phyloP scores from a whole-genome alignment of 257 asterid species.

The Solanum piurae region DNA sequence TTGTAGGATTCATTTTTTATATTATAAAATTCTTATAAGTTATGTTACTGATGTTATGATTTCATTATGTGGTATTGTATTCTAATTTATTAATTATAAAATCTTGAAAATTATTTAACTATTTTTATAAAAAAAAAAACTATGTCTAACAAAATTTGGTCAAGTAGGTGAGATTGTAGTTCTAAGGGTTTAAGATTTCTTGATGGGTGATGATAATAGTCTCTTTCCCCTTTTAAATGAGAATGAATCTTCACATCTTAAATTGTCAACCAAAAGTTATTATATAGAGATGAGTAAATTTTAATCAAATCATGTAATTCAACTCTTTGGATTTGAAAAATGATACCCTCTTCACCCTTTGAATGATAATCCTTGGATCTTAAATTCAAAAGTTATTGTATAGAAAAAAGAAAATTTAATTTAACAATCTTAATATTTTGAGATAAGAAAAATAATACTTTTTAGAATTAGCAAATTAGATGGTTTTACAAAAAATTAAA shows the following conservation, averaged over 20 bases:
- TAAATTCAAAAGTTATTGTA: not conserved
- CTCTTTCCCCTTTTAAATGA: not conserved
- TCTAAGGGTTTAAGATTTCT: not conserved
- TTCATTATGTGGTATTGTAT: not conserved
- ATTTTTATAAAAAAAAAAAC: not conserved
- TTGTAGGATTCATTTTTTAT: not conserved
- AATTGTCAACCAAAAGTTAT: not conserved
- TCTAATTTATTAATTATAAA: not conserved
- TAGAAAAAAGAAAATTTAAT: no score
- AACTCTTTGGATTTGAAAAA: not conserved
- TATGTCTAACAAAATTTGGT: not conserved
- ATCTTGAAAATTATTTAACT: not conserved
- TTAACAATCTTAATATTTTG: not conserved
- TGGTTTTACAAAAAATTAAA: not conserved
- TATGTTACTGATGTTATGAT: not conserved
- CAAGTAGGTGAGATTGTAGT: not conserved
- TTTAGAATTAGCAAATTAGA: not conserved
- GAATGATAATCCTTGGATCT: not conserved
- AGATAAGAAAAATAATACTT: no score
- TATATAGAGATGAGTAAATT: not conserved
- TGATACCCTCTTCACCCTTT: not conserved
- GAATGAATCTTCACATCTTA: not conserved
- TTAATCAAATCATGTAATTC: not conserved
- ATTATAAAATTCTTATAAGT: not conserved
- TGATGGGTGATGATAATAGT: not conserved